phyloP scores from a whole-genome alignment of 306 rosid species.

The Pyrus pyrifolia region DNA sequence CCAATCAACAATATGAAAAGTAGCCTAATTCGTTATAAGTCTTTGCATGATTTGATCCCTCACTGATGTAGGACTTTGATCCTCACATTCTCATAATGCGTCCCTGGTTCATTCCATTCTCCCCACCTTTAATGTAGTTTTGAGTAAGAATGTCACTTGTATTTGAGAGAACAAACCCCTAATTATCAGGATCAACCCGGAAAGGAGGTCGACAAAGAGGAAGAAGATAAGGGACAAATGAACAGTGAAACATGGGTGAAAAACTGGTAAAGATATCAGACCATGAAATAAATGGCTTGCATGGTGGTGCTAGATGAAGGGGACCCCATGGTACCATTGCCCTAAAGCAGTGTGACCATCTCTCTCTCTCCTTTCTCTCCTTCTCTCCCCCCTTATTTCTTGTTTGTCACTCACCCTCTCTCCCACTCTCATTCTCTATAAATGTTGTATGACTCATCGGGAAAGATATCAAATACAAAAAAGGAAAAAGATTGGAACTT shows the following conservation, averaged over 20 bases:
- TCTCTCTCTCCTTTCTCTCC: constrained; percentile 9
- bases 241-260: constrained; percentile 32
- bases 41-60: too few species aligned
- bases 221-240: constrained; percentile 33
- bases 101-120: too few species aligned
- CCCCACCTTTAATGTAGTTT: too few species aligned
- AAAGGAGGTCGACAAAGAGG: constrained; percentile 16
- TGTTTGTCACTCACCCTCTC: neutral
- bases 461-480: constrained; percentile 6
- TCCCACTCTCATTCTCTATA: constrained; percentile 26
- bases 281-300: constrained; percentile 18
- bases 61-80: too few species aligned
- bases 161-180: too few species aligned
- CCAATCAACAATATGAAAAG: too few species aligned
- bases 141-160: too few species aligned
- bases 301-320: constrained; percentile 29
- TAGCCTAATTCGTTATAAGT: too few species aligned
- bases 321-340: constrained; percentile 14
- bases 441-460: constrained; percentile 35
- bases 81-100: too few species aligned
- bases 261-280: constrained; percentile 6
- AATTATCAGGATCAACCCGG: neutral
- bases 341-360: constrained; percentile 28
- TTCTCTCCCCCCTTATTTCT: constrained; percentile 10
- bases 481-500: neutral